Evolutionary conservation across 306 rosid genomes (phyloP).

Genomic region (Prunus armeniaca): DNA sequence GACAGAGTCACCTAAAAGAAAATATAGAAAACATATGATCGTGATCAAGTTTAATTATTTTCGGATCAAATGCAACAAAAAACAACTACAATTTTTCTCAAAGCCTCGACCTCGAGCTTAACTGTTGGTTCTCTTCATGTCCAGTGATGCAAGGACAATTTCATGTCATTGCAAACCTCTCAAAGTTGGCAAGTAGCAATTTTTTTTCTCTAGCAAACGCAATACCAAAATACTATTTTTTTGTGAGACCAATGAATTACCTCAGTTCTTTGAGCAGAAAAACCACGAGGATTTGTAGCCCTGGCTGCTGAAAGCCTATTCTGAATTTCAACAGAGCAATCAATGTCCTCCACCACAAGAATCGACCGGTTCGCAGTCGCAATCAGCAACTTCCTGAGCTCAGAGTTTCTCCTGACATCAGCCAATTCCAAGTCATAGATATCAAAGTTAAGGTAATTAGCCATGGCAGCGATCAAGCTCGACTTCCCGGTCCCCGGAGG

Average conservation of each 20-base stretch:
- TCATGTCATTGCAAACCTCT: no score
- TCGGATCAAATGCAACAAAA: no score
- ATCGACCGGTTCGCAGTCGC: constrained; percentile 12
- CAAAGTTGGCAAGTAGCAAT: no score
- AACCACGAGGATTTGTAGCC: background rate
- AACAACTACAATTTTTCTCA: no score
- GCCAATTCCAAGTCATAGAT: constrained; percentile 72
- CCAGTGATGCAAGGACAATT: no score
- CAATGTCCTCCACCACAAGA: constrained; percentile 33
- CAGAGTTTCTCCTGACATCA: constrained; percentile 29
- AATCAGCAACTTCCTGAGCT: constrained; percentile 42
- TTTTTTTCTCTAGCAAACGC: no score
- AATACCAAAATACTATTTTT: no score
- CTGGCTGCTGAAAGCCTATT: constrained; percentile 5
- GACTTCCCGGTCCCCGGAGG: constrained; percentile 92
- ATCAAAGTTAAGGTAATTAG: constrained; percentile 62
- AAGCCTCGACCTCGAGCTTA: no score
- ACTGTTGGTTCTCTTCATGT: no score
- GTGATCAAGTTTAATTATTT: no score
- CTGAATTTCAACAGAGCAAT: constrained; percentile 21
- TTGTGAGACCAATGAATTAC: no score
- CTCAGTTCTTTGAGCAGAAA: background rate
- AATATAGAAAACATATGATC: no score
- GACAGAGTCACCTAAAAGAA: constrained; percentile 19
- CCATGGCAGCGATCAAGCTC: constrained; percentile 85